Evolutionary conservation across 495 filamentous ascomycete species (phyloP).

Genomic region (Neurospora pannonica): DNA sequence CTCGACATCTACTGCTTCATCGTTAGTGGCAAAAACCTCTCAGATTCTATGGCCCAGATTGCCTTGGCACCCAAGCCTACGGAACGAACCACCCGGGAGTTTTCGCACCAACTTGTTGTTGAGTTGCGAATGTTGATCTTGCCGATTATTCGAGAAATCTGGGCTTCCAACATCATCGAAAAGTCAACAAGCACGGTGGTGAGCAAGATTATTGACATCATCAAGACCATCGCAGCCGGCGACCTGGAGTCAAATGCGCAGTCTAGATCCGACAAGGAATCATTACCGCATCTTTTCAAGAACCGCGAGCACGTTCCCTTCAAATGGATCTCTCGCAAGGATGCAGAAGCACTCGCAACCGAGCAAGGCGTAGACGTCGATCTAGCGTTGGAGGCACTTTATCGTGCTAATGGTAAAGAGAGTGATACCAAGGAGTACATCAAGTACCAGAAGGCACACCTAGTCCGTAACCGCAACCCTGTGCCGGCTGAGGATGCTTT

Average conservation of each 20-base stretch:
- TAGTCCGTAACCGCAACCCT: slow-evolving; percentile 43
- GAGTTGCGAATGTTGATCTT: slow-evolving; percentile 77
- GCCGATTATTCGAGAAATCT: slow-evolving; percentile 68
- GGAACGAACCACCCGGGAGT: slow-evolving; percentile 48
- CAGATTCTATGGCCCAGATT: slow-evolving; percentile 59
- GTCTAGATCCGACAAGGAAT: slow-evolving; percentile 33
- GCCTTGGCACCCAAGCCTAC: slow-evolving; percentile 46
- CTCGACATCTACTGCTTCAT: slow-evolving; percentile 71
- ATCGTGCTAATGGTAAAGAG: slow-evolving; percentile 62
- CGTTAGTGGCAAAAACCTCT: slow-evolving; percentile 64
- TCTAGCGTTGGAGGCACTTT: slow-evolving; percentile 69
- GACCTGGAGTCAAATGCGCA: slow-evolving; percentile 63
- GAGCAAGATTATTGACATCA: slow-evolving; percentile 72
- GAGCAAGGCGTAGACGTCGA: slow-evolving; percentile 41
- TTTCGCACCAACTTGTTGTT: slow-evolving; percentile 70
- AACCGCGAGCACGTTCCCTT: slow-evolving; percentile 14
- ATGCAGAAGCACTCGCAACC: slow-evolving; percentile 20
- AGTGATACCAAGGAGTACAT: slow-evolving; percentile 65
- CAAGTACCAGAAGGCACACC: slow-evolving; percentile 37
- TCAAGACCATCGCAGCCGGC: slow-evolving; percentile 68
- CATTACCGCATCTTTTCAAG: slow-evolving; percentile 16
- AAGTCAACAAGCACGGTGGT: slow-evolving; percentile 65
- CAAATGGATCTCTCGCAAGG: slow-evolving; percentile 28
- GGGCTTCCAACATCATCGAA: slow-evolving; percentile 73
- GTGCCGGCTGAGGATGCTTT: slow-evolving; percentile 53